Base-by-base conservation (phyloP, 1,284 basidiomycete species). In the Ganoderma resinaceum region DNA sequence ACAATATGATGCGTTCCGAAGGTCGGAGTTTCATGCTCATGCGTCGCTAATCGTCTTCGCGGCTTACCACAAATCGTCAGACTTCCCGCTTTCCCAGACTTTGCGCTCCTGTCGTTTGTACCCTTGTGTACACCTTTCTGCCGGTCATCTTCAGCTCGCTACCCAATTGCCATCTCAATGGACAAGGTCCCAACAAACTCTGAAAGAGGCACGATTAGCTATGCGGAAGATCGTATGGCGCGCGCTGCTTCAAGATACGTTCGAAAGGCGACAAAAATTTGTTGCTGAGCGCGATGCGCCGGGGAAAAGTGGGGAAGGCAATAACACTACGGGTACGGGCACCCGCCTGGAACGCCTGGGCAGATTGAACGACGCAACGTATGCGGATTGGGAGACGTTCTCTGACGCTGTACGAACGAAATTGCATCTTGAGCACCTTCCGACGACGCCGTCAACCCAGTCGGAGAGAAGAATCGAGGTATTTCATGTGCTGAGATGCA, bases 191-290 rank as follows among this genome's bases (percentile, higher is more conserved):
- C 68, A 76, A 14, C 71, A 71, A 7, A 63, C 80, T 6, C 62
- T 67, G 18, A 60, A 63, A 18, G 72, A 70, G 6, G 78, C 84
- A 7, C 75, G 78, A 38, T 79, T 91, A 0, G 83, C 89, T 1
- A 78, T 89, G 52, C 82, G 85, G 31, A 92, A 92, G 75, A 84
- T 92, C 40, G 85, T 87, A 11, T 93, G 89, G 85, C 82, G 91
- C 20, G 90, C 90, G 0, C 79, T 91, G 33, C 72, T 81, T 6
- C 75, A 77, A 59, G 72, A 72, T 16, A 62, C 73, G 23, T 66
- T 75, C 53, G 58, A 60, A 14, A 38, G 2, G 37, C 33, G 14
- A 23, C 58, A 26, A 23, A 14, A 20, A 7, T 12, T 26, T 16
- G 37, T n/a, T 9, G n/a, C 2, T 12, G n/a, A 35, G 9, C 35